A percentile compares a stretch with the other conserved stretches of the same genome.
These are phyloP conservation scores for Xylaria arbuscula DNA, from an alignment of 2,329 filamentous ascomycete genomes.

Conservation along the genomic window DNA sequence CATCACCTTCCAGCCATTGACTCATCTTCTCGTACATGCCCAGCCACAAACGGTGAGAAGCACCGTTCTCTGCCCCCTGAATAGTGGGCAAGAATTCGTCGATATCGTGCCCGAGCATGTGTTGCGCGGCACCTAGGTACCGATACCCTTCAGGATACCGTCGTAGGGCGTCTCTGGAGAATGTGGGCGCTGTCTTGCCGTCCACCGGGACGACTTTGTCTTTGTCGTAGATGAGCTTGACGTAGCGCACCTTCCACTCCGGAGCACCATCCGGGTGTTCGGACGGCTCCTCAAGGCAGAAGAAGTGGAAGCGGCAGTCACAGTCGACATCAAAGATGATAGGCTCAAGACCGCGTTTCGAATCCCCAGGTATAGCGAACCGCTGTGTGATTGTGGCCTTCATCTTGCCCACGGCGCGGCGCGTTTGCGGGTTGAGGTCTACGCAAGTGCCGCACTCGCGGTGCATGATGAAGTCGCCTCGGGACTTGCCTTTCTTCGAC, in stretches of 20 bases:
- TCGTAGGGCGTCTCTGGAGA: conserved; percentile 53
- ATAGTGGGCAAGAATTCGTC: conserved; percentile 56
- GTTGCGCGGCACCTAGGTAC: conserved; percentile 60
- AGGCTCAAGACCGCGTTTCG: conserved; percentile 44
- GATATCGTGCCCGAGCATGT: conserved; percentile 57
- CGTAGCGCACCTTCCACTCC: conserved; percentile 57
- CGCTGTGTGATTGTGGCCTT: conserved; percentile 66
- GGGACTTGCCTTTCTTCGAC: conserved; percentile 62
- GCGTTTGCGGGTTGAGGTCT: conserved; percentile 54
- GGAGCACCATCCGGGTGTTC: conserved; percentile 16
- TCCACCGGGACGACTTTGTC: conserved; percentile 61
- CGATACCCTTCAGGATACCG: conserved; percentile 59
- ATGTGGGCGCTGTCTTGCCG: conserved; percentile 54
- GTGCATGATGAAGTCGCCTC: conserved; percentile 68
- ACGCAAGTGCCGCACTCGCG: conserved; percentile 62
- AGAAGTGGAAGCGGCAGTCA: conserved; percentile 63
- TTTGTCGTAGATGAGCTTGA: conserved; percentile 63
- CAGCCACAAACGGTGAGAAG: conserved; percentile 49
- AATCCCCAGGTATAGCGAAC: conserved; percentile 50
- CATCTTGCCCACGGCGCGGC: conserved; percentile 63
- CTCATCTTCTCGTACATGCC: conserved; percentile 57
- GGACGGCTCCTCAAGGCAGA: conserved; percentile 52
- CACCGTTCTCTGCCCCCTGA: conserved; percentile 43
- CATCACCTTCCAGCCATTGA: conserved; percentile 46
- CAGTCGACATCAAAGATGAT: conserved; percentile 61